These are phyloP conservation scores for Phytopythium cucurbitacearum DNA, from an alignment of 352 stramenopile genomes.

Conservation along the genomic window DNA sequence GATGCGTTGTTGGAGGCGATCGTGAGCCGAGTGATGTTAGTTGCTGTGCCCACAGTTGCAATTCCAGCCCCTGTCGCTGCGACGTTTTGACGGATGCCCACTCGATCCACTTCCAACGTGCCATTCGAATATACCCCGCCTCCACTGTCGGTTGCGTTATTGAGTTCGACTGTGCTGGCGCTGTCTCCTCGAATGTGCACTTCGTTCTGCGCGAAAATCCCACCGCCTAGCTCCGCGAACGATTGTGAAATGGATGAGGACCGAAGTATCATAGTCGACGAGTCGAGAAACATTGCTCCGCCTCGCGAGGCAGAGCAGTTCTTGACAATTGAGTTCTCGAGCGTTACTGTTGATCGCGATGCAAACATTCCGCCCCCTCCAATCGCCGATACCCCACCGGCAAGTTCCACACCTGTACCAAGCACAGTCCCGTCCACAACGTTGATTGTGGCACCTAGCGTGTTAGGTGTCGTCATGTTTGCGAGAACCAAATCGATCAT, in stretches of 20 bases:
- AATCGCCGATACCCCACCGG: conserved; percentile 2
- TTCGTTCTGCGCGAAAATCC: conserved; percentile 20
- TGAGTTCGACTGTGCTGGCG: conserved; percentile 13
- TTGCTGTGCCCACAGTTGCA: conserved; percentile 12
- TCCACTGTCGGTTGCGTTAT: conserved; percentile 16
- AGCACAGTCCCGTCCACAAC: conserved; percentile 11
- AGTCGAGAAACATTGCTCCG: conserved; percentile 28
- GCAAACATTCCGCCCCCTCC: conserved; percentile 31
- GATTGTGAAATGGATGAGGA: conserved; percentile 12
- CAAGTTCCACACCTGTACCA: conserved; percentile 12
- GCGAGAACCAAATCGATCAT: conserved; percentile 25
- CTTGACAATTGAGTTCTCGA: conserved; percentile 11
- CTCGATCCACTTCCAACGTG: background rate
- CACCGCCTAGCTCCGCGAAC: conserved; percentile 18
- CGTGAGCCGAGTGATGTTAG: conserved; percentile 7
- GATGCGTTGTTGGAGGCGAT: conserved; percentile 29
- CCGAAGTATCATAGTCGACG: conserved; percentile 9
- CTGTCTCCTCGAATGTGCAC: conserved; percentile 13
- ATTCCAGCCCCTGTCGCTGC: conserved; percentile 30
- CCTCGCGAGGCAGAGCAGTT: conserved; percentile 20
- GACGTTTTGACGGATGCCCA: conserved; percentile 22
- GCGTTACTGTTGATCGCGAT: conserved; percentile 15
- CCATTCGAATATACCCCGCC: conserved; percentile 20
- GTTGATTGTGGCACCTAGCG: conserved; percentile 23
- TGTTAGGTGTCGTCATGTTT: conserved; percentile 7